Percentiles rank a stretch among this genome's conserved stretches.
Evolutionary conservation across 306 rosid species (phyloP).

Genomic region (Pachyrhizus erosus): DNA sequence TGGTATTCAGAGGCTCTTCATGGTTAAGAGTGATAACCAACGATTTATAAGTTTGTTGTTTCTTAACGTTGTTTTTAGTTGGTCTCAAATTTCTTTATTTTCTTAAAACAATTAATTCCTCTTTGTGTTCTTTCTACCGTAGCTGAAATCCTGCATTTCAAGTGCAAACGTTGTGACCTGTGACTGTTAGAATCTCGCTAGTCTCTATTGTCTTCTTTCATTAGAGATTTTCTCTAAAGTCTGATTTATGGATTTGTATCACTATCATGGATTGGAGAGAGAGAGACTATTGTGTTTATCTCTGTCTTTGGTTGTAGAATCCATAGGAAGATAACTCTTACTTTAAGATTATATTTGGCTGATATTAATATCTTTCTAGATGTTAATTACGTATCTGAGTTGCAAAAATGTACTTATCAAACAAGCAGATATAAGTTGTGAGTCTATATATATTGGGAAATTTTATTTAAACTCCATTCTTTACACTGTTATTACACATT

Average conservation of each 20-base stretch:
- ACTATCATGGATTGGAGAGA: background rate
- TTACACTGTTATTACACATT: background rate
- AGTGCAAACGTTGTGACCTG: background rate
- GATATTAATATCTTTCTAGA: background rate
- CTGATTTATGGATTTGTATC: background rate
- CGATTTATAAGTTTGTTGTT: conserved; percentile 13
- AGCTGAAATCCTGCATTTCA: conserved; percentile 1
- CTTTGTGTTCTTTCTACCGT: conserved; percentile 7
- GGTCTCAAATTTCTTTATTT: background rate
- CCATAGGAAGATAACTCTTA: background rate
- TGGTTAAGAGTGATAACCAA: background rate
- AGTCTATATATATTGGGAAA: background rate
- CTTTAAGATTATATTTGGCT: background rate
- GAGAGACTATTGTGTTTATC: background rate
- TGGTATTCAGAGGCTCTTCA: background rate
- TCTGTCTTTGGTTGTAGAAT: background rate
- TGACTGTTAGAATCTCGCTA: background rate
- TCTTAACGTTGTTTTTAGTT: background rate
- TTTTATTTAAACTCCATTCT: background rate
- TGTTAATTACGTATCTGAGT: background rate
- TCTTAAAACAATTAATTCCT: background rate
- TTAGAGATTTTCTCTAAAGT: background rate
- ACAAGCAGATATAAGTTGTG: background rate
- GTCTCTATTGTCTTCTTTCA: background rate
- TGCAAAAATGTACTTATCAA: background rate